These are phyloP conservation scores for Aphanomyces invadans DNA, from an alignment of 352 stramenopile genomes.

Conservation along the genomic window DNA sequence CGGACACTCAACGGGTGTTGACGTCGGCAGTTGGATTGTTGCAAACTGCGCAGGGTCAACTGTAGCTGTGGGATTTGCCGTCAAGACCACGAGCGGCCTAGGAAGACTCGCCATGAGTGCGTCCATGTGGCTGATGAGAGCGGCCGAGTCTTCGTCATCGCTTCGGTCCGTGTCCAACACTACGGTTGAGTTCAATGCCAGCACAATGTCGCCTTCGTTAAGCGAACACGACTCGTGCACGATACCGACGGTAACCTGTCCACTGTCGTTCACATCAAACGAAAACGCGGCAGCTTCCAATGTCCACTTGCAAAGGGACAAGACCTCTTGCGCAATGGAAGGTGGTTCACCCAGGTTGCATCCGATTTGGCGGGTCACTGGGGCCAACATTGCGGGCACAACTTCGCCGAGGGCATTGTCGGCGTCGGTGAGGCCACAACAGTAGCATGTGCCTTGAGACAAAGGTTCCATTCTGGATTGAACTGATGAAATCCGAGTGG, in stretches of 20 bases:
- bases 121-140: not conserved
- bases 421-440: not conserved
- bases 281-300: not conserved
- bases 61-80: not conserved
- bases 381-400: not conserved
- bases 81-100: not conserved
- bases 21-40: not conserved
- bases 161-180: not conserved
- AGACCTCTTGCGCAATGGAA: not conserved
- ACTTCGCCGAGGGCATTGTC: not conserved
- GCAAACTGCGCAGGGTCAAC: not conserved
- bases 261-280: constrained; percentile 1
- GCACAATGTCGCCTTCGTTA: not conserved
- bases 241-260: not conserved
- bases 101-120: not conserved
- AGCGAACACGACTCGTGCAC: not conserved
- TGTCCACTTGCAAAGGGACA: not conserved
- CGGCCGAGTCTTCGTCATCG: not conserved
- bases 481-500: not conserved
- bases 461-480: too few species aligned
- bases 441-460: not conserved
- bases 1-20: not conserved
- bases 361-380: not conserved
- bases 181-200: not conserved
- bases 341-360: not conserved